Percentiles rank a stretch among this genome's conserved stretches.
Evolutionary conservation across 345 rosid species (phyloP).

Genomic region (Boechera stricta): DNA sequence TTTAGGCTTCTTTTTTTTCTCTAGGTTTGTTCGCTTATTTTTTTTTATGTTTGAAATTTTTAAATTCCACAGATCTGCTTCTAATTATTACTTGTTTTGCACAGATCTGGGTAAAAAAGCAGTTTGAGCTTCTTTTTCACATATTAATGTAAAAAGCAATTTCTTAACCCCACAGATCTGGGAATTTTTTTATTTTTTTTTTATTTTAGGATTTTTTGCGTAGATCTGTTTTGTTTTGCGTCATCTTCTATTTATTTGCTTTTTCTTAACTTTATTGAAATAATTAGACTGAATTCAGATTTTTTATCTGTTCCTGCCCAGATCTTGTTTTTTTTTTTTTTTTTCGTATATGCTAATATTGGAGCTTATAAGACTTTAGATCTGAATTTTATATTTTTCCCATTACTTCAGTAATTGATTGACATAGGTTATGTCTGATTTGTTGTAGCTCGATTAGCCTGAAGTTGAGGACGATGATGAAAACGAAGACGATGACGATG

Average conservation of each 20-base stretch:
- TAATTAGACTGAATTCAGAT: constrained; percentile 4
- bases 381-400: not conserved
- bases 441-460: constrained; percentile 68
- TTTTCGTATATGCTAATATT: not conserved
- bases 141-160: too few relatives aligned
- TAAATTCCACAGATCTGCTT: too few relatives aligned
- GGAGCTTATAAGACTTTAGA: constrained; percentile 19
- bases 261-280: not conserved
- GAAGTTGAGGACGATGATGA: constrained; percentile 72
- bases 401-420: not conserved
- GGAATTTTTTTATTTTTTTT: too few relatives aligned
- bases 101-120: too few relatives aligned
- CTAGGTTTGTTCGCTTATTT: too few relatives aligned
- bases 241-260: not conserved
- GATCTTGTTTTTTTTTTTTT: constrained; percentile 24
- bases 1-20: too few relatives aligned
- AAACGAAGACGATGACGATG: constrained; percentile 67
- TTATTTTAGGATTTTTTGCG: too few relatives aligned
- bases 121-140: too few relatives aligned
- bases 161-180: too few relatives aligned
- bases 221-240: too few relatives aligned
- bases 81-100: too few relatives aligned
- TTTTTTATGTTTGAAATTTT: too few relatives aligned
- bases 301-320: not conserved
- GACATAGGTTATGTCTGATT: not conserved